Percentiles rank a stretch among this genome's conserved stretches.
These are phyloP conservation scores for Lichtheimia ramosa DNA, from an alignment of 371 early-diverging fungal genomes.

Conservation along the genomic window DNA sequence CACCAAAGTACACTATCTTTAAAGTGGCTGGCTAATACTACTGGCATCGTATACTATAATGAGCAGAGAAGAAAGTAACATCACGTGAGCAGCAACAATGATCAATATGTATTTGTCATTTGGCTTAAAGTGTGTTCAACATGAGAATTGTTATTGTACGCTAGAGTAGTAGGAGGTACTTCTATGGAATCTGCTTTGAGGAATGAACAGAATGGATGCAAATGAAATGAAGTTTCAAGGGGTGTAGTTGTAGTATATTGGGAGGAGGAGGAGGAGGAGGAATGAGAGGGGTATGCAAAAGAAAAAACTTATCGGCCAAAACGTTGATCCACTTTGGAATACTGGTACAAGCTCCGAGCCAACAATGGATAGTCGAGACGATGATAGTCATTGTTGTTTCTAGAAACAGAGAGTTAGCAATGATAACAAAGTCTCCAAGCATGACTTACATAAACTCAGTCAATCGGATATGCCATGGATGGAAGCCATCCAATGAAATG, in stretches of 20 bases:
- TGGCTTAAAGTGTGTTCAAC: neutral
- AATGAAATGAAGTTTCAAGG: neutral
- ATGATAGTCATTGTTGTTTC: constrained; percentile 15
- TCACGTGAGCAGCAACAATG: no score
- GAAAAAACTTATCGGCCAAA: constrained; percentile 36
- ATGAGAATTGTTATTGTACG: neutral
- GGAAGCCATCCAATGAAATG: constrained; percentile 55
- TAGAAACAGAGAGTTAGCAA: neutral
- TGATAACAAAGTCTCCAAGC: neutral
- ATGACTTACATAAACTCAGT: constrained; percentile 66
- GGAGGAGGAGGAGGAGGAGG: no score
- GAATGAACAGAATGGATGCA: neutral
- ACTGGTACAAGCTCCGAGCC: constrained; percentile 42
- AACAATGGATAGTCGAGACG: constrained; percentile 44
- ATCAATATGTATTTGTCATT: no score
- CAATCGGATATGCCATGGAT: constrained; percentile 65
- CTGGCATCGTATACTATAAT: no score
- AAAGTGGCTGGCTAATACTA: no score
- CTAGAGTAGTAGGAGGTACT: no score
- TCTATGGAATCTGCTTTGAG: no score
- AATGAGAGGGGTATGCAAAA: no score
- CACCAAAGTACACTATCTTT: no score
- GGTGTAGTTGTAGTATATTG: no score
- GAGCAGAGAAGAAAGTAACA: no score
- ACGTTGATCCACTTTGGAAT: constrained; percentile 54